Evolutionary conservation across 1,284 basidiomycete genomes (phyloP), one percentile per base, ranked within the genome.

Genomic region (Apiotrichum gracile): DNA sequence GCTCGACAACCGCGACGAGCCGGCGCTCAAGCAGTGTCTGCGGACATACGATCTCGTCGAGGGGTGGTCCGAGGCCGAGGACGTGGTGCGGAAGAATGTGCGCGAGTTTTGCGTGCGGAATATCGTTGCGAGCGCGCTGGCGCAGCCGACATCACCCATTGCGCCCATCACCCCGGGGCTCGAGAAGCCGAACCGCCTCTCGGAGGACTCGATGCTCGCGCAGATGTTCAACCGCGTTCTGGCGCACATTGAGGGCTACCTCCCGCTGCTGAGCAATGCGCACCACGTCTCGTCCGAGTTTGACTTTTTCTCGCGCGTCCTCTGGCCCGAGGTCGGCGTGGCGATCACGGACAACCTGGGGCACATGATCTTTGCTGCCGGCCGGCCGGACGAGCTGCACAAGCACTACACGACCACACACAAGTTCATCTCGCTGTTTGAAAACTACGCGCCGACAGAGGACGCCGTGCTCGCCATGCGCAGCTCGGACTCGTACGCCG

Each of bases 341-440:
- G 81, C 85, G 0, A 82, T 97, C 49, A 85, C 91, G 78, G 84
- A 87, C 59, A 88, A 92, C 65, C 77, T 97, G 34, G 92, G 91
- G 1, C 76, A 75, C 31, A 75, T 83, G 5, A 83, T 98, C 4
- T 98, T 97, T 69, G 86, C 93, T 29, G 88, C 87, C 7, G 94
- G 96, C 4, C 82, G 87, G 51, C 88, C 94, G 6, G 83, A 88
- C 54, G 88, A 92, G 56, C 91, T 98, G 69, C 85, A 89, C 55
- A 86, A 85, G 91, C 85, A 94, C 72, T 87, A 92, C 68, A 84
- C 86, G 53, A 85, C 86, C 24, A 87, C 89, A 1, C 84, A 87
- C 66, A 81, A 82, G 9, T 97, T 97, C 68, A 79, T 97, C n/a
- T 80, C 80, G n/a, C 82, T 85, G 4, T 78, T 97, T 16, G 90